phyloP scores from a whole-genome alignment of 129 eudicot genomes.

The Ambrosia artemisiifolia region DNA sequence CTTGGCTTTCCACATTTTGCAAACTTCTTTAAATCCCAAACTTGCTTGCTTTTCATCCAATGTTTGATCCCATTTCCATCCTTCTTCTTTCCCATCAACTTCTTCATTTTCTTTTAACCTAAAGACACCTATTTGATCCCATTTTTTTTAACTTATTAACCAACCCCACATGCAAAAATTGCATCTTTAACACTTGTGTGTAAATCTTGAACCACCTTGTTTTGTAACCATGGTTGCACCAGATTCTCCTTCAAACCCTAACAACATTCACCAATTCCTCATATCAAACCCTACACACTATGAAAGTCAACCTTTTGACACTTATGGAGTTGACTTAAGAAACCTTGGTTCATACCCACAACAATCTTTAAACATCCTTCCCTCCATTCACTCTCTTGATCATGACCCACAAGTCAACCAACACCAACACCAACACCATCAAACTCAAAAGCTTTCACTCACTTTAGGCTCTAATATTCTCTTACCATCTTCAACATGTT shows the following conservation, averaged over 20 bases:
- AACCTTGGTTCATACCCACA: constrained; percentile 40
- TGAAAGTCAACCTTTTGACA: constrained; percentile 51
- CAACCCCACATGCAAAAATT: constrained; percentile 21
- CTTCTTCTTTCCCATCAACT: constrained; percentile 4
- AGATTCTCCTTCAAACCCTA: constrained; percentile 58
- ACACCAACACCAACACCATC: constrained; percentile 27
- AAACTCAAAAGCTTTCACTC: constrained; percentile 65
- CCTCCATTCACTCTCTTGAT: constrained; percentile 43
- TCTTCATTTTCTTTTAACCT: constrained; percentile 18
- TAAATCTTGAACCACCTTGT: background rate
- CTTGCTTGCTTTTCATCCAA: constrained; percentile 29
- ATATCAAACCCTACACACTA: constrained; percentile 55
- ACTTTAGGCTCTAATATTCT: constrained; percentile 58
- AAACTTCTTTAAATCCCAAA: constrained; percentile 35
- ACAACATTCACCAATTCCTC: constrained; percentile 67
- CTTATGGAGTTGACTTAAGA: constrained; percentile 52
- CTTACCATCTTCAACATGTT: constrained; percentile 43
- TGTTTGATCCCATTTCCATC: too few relatives aligned
- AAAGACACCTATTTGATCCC: background rate
- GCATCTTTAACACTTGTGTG: constrained; percentile 15
- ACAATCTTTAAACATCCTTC: constrained; percentile 41
- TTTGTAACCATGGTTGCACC: constrained; percentile 57
- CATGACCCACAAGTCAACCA: constrained; percentile 41
- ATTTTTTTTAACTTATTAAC: background rate
- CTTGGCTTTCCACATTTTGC: constrained; percentile 30